phyloP scores from a whole-genome alignment of 768 basidiomycete genomes.

The Suillus cothurnatus region DNA sequence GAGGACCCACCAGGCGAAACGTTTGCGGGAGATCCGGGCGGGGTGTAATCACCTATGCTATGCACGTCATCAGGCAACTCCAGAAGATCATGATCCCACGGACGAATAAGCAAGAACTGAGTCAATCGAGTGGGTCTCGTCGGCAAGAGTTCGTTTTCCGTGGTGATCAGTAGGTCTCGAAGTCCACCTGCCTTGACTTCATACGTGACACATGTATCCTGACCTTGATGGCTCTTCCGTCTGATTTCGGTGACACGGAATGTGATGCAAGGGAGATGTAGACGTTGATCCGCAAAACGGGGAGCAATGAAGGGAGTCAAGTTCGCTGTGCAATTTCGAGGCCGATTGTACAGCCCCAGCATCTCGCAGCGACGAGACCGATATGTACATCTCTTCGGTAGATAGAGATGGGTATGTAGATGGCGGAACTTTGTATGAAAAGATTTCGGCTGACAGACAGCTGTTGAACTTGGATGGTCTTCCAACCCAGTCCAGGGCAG shows the following conservation, averaged over 20 bases:
- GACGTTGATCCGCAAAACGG: neutral
- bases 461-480: neutral
- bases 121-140: neutral
- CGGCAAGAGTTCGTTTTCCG: neutral
- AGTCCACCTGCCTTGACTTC: neutral
- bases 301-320: neutral
- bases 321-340: neutral
- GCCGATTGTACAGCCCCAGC: neutral
- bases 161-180: neutral
- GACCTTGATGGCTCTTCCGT: neutral
- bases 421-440: neutral
- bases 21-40: neutral
- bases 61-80: neutral
- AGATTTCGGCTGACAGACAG: neutral
- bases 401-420: neutral
- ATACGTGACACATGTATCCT: neutral
- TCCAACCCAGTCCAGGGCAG: conserved; percentile 1
- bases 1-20: neutral
- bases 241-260: neutral
- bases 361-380: neutral
- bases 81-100: neutral
- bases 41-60: neutral
- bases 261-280: conserved; percentile 1
- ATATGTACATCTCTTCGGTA: neutral
- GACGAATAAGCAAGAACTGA: neutral